These are phyloP conservation scores for Diaporthe sp. DNA, from an alignment of 2,329 filamentous ascomycete genomes.

Conservation along the genomic window DNA sequence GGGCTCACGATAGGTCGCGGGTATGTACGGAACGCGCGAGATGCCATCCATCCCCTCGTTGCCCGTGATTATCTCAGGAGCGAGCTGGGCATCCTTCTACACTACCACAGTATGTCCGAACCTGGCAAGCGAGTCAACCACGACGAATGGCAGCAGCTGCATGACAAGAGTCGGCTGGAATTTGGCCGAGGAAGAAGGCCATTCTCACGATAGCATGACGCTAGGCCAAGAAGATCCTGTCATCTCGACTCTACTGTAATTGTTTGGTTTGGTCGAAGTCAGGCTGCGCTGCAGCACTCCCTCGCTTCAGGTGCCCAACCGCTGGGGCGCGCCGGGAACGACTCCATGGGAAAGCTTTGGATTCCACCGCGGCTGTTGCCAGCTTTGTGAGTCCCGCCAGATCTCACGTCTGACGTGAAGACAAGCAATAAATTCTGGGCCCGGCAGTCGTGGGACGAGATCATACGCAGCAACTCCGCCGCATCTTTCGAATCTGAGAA, in stretches of 20 bases:
- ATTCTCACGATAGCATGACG: slow-evolving; percentile 30
- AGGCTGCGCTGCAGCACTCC: slow-evolving; percentile 14
- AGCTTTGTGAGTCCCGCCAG: slow-evolving; percentile 23
- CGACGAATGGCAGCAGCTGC: slow-evolving; percentile 2
- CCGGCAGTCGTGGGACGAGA: slow-evolving; percentile 37
- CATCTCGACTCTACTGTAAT: slow-evolving; percentile 28
- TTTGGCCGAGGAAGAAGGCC: slow-evolving; percentile 33
- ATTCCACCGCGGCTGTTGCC: slow-evolving; percentile 26
- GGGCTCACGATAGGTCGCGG: neutral
- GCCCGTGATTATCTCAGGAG: slow-evolving; percentile 30
- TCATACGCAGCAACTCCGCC: slow-evolving; percentile 36
- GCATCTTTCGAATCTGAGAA: slow-evolving; percentile 30
- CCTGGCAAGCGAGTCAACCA: slow-evolving; percentile 33
- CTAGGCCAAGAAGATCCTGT: slow-evolving; percentile 36
- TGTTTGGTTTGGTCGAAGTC: slow-evolving; percentile 22
- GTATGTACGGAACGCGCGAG: slow-evolving; percentile 10
- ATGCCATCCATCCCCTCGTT: neutral
- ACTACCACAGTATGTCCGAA: slow-evolving; percentile 29
- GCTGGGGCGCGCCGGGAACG: slow-evolving; percentile 12
- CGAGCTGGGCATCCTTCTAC: slow-evolving; percentile 9
- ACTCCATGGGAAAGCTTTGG: slow-evolving; percentile 21
- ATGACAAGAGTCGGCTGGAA: slow-evolving; percentile 33
- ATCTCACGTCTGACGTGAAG: slow-evolving; percentile 34
- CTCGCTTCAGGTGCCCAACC: slow-evolving; percentile 9
- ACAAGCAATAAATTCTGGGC: slow-evolving; percentile 38